phyloP scores from a whole-genome alignment of 495 filamentous ascomycete species.

The Pseudevernia furfuracea region DNA sequence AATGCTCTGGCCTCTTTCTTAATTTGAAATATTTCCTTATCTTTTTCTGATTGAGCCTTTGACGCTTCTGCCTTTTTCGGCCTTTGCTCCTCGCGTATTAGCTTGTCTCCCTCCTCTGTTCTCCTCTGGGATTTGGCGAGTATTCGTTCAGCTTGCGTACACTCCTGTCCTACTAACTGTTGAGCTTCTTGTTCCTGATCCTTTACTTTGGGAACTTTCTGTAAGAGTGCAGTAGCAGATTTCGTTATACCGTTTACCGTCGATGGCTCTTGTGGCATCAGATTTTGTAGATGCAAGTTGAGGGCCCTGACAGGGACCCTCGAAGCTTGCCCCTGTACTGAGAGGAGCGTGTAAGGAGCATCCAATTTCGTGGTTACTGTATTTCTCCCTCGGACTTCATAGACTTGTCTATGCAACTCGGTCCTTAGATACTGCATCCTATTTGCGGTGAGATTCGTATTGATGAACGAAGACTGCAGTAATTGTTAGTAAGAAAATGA shows the following conservation, averaged over 20 bases:
- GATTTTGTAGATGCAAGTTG: not conserved
- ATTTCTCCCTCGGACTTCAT: not conserved
- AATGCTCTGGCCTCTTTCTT: not conserved
- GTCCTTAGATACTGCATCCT: slow-evolving; percentile 1
- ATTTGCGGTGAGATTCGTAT: not conserved
- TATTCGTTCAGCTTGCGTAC: not conserved
- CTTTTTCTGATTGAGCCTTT: not conserved
- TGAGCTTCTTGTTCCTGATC: not conserved
- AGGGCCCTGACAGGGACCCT: not conserved
- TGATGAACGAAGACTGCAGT: slow-evolving; percentile 6
- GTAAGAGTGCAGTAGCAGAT: not conserved
- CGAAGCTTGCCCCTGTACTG: slow-evolving; percentile 4
- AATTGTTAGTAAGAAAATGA: not conserved
- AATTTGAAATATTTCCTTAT: not conserved
- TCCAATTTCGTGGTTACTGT: slow-evolving; percentile 11
- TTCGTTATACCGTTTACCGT: not conserved
- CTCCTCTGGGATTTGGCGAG: not conserved
- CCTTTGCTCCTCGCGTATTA: not conserved
- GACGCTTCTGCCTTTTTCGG: not conserved
- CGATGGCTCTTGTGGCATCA: not conserved
- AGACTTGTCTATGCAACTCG: not conserved
- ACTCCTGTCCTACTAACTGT: not conserved
- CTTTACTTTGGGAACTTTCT: not conserved
- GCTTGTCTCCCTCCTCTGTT: not conserved
- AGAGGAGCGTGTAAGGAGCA: slow-evolving; percentile 13